Percentiles rank a stretch among this genome's conserved stretches.
Evolutionary conservation across 768 basidiomycete species (phyloP).

Genomic region (Sarcomyxa edulis): DNA sequence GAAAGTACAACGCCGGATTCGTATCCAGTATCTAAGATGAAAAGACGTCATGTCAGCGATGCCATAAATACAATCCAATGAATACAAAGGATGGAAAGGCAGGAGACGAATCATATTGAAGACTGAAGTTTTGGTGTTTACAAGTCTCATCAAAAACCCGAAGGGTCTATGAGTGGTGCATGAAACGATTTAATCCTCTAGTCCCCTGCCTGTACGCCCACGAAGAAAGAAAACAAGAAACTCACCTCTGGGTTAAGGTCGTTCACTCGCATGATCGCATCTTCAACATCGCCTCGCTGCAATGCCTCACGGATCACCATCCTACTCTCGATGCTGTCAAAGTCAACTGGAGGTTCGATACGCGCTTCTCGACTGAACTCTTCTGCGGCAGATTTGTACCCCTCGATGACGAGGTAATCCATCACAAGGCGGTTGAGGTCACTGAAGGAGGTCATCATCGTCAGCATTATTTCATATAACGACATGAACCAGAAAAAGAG

Average conservation of each 20-base stretch:
- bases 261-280: constrained; percentile 92
- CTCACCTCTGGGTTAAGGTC: constrained; percentile 96
- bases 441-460: constrained; percentile 38
- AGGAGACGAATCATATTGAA: constrained; percentile 78
- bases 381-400: constrained; percentile 93
- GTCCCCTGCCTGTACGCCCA: constrained; percentile 14
- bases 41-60: constrained; percentile 18
- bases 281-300: constrained; percentile 91
- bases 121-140: constrained; percentile 88
- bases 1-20: constrained; percentile 90
- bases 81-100: constrained; percentile 10
- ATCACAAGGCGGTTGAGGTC: constrained; percentile 92
- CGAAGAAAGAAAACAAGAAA: constrained; percentile 10
- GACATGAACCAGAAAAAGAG: constrained; percentile 18
- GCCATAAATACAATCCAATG: constrained; percentile 8
- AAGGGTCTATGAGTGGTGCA: constrained; percentile 96
- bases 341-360: constrained; percentile 72
- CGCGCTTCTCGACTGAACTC: constrained; percentile 90
- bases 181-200: constrained; percentile 90
- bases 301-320: constrained; percentile 94
- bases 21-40: constrained; percentile 85
- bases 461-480: constrained; percentile 10
- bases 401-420: constrained; percentile 97
- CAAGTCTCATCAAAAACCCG: constrained; percentile 76
- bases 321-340: constrained; percentile 88